Percentiles rank a stretch among this genome's conserved stretches.
phyloP scores from a whole-genome alignment of 192 early-diverging fungal species.

The Coemansia sp. region DNA sequence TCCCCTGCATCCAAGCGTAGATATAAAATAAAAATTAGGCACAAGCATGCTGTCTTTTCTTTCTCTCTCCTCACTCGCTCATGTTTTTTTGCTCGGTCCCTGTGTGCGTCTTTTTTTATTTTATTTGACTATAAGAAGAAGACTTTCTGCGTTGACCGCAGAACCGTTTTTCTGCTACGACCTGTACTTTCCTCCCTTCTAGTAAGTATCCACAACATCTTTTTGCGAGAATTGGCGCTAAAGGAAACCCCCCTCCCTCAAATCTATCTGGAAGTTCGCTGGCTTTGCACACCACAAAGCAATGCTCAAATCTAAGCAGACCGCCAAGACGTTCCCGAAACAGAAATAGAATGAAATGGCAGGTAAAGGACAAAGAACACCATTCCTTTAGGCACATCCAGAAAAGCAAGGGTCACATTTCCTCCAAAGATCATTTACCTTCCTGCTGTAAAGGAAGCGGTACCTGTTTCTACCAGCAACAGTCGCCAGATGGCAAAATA shows the following conservation, averaged over 20 bases:
- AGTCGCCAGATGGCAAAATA: too few relatives aligned
- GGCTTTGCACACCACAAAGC: background rate
- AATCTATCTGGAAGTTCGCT: background rate
- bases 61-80: background rate
- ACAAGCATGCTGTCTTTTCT: background rate
- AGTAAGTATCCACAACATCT: background rate
- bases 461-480: background rate
- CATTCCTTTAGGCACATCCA: background rate
- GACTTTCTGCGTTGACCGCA: constrained; percentile 1
- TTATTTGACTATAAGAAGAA: background rate
- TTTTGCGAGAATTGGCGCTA: too few relatives aligned
- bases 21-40: background rate
- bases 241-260: too few relatives aligned
- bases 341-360: background rate
- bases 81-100: background rate
- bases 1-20: background rate
- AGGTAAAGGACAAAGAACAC: background rate
- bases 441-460: background rate
- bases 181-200: background rate
- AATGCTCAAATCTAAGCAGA: background rate
- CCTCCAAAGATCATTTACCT: background rate
- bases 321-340: background rate
- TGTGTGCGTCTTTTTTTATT: background rate
- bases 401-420: background rate
- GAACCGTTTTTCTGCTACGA: background rate